Conservation (phyloP, 2,329 filamentous ascomycete genomes). For the Sarocladium oryzae region DNA sequence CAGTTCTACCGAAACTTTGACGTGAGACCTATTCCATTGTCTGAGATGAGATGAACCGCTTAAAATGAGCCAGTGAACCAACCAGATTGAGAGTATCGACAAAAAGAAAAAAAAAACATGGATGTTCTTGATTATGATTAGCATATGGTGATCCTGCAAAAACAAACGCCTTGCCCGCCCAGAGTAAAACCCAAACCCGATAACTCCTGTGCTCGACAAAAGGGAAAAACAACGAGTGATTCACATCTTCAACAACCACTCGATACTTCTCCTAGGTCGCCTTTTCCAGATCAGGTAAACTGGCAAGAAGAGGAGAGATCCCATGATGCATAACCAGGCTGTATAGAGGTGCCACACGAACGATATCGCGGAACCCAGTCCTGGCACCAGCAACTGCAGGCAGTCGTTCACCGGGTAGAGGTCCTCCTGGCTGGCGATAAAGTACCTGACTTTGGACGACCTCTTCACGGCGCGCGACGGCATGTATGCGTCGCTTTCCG, state of each 20-base stretch:
- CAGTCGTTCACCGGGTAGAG: constrained; percentile 73
- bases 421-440: constrained; percentile 72
- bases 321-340: constrained; percentile 58
- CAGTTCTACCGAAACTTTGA: too few species aligned
- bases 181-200: too few species aligned
- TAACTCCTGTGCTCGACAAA: too few species aligned
- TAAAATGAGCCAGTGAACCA: too few species aligned
- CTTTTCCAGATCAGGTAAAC: constrained; percentile 27
- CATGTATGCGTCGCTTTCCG: constrained; percentile 7
- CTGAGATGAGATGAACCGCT: too few species aligned
- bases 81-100: too few species aligned
- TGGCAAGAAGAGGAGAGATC: constrained; percentile 36
- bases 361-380: constrained; percentile 49
- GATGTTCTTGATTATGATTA: too few species aligned
- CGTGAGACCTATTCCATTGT: too few species aligned
- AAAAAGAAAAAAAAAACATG: too few species aligned
- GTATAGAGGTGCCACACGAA: constrained; percentile 56
- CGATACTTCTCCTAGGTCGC: not conserved
- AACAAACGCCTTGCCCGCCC: too few species aligned
- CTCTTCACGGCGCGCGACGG: constrained; percentile 11
- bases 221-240: too few species aligned
- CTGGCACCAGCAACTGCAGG: constrained; percentile 63
- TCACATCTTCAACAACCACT: not conserved
- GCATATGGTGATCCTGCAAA: too few species aligned
- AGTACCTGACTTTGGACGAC: constrained; percentile 41